These are phyloP conservation scores for Talaromyces sp. DNA, from an alignment of 2,329 filamentous ascomycete species.

Conservation along the genomic window DNA sequence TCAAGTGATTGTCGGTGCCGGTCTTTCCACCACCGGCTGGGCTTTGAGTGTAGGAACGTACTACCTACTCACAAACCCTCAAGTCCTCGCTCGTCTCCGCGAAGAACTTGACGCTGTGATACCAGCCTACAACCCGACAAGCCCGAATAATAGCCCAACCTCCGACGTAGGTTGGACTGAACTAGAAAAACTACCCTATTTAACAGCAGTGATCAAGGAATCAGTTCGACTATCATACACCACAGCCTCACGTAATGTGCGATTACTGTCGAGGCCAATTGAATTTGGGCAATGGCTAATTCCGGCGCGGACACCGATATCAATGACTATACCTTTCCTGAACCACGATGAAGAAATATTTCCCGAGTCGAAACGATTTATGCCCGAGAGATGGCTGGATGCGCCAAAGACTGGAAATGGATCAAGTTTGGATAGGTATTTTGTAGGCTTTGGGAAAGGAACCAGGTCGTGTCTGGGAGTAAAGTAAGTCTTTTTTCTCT, in stretches of 20 bases:
- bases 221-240: constrained; percentile 3
- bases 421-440: constrained; percentile 22
- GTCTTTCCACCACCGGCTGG: constrained; percentile 24
- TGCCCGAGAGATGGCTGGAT: constrained; percentile 28
- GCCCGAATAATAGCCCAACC: constrained; percentile 6
- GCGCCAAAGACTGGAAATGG: constrained; percentile 14
- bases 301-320: constrained; percentile 16
- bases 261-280: neutral
- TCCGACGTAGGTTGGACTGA: constrained; percentile 11
- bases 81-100: constrained; percentile 17
- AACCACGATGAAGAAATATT: constrained; percentile 25
- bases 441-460: constrained; percentile 35
- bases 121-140: no score
- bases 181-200: constrained; percentile 26
- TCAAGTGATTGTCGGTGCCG: constrained; percentile 19
- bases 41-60: constrained; percentile 24
- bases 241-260: neutral
- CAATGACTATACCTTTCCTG: constrained; percentile 17
- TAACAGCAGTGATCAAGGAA: constrained; percentile 19
- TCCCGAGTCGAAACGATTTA: constrained; percentile 23
- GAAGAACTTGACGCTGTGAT: constrained; percentile 21
- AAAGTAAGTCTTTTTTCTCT: no score
- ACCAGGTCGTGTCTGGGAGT: constrained; percentile 43
- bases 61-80: constrained; percentile 24
- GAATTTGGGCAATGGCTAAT: constrained; percentile 14